Conservation (phyloP, 106 monocot species). For the Iris macrosiphon region DNA sequence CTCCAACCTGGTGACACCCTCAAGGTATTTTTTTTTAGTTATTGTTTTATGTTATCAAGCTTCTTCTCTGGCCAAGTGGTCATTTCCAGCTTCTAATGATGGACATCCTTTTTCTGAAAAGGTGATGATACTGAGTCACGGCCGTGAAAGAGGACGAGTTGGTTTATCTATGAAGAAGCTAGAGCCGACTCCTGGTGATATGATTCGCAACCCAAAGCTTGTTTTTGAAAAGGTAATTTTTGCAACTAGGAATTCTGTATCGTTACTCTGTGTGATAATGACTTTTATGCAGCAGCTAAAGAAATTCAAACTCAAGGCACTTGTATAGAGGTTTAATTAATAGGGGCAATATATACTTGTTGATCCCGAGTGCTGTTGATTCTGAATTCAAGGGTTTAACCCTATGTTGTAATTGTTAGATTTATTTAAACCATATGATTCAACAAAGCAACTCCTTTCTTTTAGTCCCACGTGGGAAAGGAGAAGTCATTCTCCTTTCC, state of each 20-base stretch:
- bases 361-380: no score
- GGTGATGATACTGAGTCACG: slow-evolving; percentile 98
- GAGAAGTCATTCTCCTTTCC: no score
- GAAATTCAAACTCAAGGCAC: no score
- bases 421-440: no score
- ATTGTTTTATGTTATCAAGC: not conserved
- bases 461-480: no score
- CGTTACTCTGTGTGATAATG: no score
- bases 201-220: slow-evolving; percentile 94
- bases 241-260: not conserved
- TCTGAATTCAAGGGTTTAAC: no score
- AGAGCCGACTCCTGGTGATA: slow-evolving; percentile 98
- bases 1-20: slow-evolving; percentile 93
- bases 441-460: no score
- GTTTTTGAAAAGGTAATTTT: slow-evolving; percentile 89
- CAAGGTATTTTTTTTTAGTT: slow-evolving; percentile 52
- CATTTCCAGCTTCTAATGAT: not conserved
- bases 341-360: no score
- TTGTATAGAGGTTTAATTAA: no score
- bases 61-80: not conserved
- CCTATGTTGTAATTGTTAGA: no score
- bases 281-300: no score
- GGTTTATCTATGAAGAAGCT: slow-evolving; percentile 96
- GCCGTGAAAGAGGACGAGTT: slow-evolving; percentile 87
- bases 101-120: slow-evolving; percentile 8